Conservation (phyloP, 2,329 filamentous ascomycete genomes). For the Chaetomium globosum region DNA sequence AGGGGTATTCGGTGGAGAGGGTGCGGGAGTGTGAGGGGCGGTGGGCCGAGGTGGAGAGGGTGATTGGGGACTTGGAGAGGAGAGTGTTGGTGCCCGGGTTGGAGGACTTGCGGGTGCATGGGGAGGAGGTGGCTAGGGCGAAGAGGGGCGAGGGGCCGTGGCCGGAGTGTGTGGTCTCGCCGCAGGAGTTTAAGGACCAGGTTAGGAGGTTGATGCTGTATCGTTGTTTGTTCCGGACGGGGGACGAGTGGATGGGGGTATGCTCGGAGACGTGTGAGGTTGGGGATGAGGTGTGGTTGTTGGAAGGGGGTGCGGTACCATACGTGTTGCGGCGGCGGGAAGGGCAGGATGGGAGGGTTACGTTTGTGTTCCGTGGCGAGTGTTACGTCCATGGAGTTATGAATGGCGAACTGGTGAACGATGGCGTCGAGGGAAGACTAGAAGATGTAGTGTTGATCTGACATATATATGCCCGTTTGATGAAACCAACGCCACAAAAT, state of each 20-base stretch:
- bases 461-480: not conserved
- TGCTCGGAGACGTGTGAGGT: slow-evolving; percentile 15
- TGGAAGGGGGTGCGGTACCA: slow-evolving; percentile 25
- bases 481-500: not conserved
- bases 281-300: slow-evolving; percentile 27
- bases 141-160: slow-evolving; percentile 9
- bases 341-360: not conserved
- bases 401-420: slow-evolving; percentile 19
- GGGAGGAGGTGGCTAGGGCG: not conserved
- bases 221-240: slow-evolving; percentile 21
- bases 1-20: not conserved
- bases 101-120: slow-evolving; percentile 17
- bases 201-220: slow-evolving; percentile 14
- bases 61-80: not conserved
- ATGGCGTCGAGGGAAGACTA: not conserved
- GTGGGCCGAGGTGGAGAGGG: not conserved
- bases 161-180: slow-evolving; percentile 4
- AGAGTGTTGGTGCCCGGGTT: slow-evolving; percentile 8
- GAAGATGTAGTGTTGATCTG: slow-evolving; percentile 9
- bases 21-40: not conserved
- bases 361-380: slow-evolving; percentile 22
- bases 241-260: slow-evolving; percentile 16
- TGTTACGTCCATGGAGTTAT: slow-evolving; percentile 24
- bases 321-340: slow-evolving; percentile 17
- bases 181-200: slow-evolving; percentile 24